Evolutionary conservation across 108 stramenopile genomes (phyloP).

Genomic region (Fistulifera pelliculosa): DNA sequence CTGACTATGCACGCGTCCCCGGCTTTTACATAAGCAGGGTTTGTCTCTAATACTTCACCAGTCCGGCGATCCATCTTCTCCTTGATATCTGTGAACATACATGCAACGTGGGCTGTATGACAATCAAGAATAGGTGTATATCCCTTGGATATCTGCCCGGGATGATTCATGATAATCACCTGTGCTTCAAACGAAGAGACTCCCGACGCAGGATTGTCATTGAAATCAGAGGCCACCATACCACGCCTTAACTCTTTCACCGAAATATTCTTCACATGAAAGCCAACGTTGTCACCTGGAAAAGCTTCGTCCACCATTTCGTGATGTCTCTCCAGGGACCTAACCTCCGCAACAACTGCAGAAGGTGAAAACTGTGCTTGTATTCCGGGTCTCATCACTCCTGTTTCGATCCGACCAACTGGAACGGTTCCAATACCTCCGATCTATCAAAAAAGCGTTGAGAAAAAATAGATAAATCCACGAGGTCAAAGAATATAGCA

Average conservation of each 20-base stretch:
- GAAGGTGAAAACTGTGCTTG: constrained; percentile 72
- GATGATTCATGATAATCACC: constrained; percentile 94
- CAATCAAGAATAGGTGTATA: constrained; percentile 91
- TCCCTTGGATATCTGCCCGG: constrained; percentile 86
- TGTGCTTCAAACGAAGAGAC: constrained; percentile 73
- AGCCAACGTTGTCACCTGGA: constrained; percentile 94
- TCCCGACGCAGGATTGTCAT: constrained; percentile 51
- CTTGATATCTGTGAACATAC: constrained; percentile 76
- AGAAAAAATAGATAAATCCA: too few species aligned
- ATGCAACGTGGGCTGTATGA: constrained; percentile 93
- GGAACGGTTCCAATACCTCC: constrained; percentile 92
- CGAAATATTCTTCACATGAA: constrained; percentile 88
- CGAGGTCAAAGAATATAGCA: too few species aligned
- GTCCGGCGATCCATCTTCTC: constrained; percentile 89
- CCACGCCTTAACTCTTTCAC: constrained; percentile 88
- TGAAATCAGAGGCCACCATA: constrained; percentile 79
- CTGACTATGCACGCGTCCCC: constrained; percentile 89
- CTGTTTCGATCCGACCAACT: constrained; percentile 93
- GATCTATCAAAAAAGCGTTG: constrained; percentile 21
- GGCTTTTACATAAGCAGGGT: constrained; percentile 82
- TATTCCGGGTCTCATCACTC: constrained; percentile 88
- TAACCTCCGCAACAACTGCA: constrained; percentile 70
- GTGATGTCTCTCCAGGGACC: constrained; percentile 95
- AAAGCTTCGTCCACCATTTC: constrained; percentile 70
- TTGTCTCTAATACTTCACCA: constrained; percentile 75